Base-by-base conservation (phyloP, 129 eudicot genomes). In the Centaurea solstitialis region DNA sequence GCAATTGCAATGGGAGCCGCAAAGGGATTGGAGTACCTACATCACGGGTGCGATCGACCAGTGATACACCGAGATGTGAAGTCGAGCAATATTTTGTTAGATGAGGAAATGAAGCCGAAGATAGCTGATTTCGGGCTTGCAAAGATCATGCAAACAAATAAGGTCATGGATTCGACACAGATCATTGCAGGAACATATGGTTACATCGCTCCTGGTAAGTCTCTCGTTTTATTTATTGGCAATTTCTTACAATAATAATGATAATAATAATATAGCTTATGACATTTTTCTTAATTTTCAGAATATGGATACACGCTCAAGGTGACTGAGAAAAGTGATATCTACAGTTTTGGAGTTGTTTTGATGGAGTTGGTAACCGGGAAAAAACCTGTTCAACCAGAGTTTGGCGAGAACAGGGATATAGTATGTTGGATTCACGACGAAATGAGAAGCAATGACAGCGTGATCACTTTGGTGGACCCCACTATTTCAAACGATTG, bases 51-150 rank as follows among this genome's bases (percentile, higher is more conserved):
- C 40, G 85, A 91, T 26, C 79, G 85, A 70, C 88, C 88, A 0
- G 89, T 91, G 71, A 79, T 91, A 75, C 95, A 91, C 33, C 89
- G 95, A 11, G 95, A 91, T 50, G 87, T 91, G 53, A 91, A 91
- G 61, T 88, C 95, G 12, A 88, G 95, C 74, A 91, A 91, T 73
- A 91, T 91, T 74, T 72, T 91, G 82, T 78, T 91, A 74, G 92
- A 91, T 75, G 89, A 83, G 70, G 70, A 91, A 26, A 86, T 91
- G 90, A 91, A 85, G 82, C 91, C 95, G 13, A 88, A 78, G 43
- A 88, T 91, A 47, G 95, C 95, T 6, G 95, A 91, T 80, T 91
- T 91, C 12, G 95, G 95, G 9, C 86, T 91, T 6, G 95, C 95
- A 26, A 91, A 88, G 79, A 81, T 84, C 6, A 45, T 88, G 77